Conservation (phyloP, 2,329 filamentous ascomycete species). For the Nemania diffusa region DNA sequence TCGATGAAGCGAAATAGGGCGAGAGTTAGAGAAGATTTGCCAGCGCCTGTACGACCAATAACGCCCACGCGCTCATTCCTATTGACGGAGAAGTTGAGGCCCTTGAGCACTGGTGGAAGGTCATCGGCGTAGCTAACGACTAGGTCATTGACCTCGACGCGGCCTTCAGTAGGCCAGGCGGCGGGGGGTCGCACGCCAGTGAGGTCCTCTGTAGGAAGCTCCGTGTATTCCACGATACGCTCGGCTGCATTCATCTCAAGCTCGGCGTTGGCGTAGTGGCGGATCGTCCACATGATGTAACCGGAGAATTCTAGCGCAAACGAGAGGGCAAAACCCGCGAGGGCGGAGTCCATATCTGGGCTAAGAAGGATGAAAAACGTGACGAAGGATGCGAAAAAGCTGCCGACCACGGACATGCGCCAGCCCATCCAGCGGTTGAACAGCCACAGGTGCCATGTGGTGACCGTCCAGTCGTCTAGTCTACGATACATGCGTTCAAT, state of each 20-base stretch:
- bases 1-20: conserved; percentile 83
- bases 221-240: conserved; percentile 78
- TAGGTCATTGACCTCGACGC: conserved; percentile 77
- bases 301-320: conserved; percentile 77
- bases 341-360: conserved; percentile 70
- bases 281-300: conserved; percentile 64
- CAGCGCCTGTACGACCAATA: conserved; percentile 80
- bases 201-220: conserved; percentile 73
- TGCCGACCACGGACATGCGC: conserved; percentile 76
- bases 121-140: conserved; percentile 78
- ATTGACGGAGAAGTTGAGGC: conserved; percentile 72
- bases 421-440: conserved; percentile 83
- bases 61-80: conserved; percentile 78
- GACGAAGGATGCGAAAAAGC: conserved; percentile 73
- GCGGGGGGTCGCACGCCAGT: conserved; percentile 71
- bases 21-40: conserved; percentile 79
- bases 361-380: conserved; percentile 71
- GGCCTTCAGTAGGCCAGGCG: conserved; percentile 79
- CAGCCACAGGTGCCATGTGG: conserved; percentile 75
- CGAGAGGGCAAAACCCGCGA: conserved; percentile 79
- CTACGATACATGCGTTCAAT: conserved; percentile 74
- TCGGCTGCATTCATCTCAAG: conserved; percentile 83
- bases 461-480: conserved; percentile 74
- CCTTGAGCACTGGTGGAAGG: conserved; percentile 75
- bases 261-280: conserved; percentile 68